phyloP scores from a whole-genome alignment of 306 rosid species.

The Gastrolobium villosum region DNA sequence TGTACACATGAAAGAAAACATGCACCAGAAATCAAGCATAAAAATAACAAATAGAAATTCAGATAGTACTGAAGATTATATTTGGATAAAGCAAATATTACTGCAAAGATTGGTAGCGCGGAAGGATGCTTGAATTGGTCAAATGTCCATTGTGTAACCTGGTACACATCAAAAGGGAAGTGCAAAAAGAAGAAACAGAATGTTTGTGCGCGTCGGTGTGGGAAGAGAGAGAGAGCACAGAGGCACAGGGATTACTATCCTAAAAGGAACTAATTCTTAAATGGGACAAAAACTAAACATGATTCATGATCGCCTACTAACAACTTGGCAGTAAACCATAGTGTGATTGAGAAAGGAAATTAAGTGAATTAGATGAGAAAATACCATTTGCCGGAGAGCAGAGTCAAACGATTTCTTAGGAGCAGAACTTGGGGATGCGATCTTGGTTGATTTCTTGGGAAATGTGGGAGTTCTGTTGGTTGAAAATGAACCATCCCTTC shows the following conservation, averaged over 20 bases:
- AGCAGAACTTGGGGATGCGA: conserved; percentile 67
- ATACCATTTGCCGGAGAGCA: conserved; percentile 81
- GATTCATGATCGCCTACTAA: conserved; percentile 23
- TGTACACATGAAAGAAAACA: conserved; percentile 1
- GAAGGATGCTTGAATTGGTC: conserved; percentile 4
- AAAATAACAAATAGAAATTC: neutral
- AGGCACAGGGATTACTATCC: conserved; percentile 18
- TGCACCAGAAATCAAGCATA: conserved; percentile 25
- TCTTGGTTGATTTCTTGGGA: conserved; percentile 71
- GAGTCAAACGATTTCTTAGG: conserved; percentile 83
- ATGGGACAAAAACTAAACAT: conserved; percentile 25
- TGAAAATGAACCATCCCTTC: conserved; percentile 61
- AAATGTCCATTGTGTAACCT: neutral
- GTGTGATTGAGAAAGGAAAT: conserved; percentile 2
- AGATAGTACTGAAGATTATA: neutral
- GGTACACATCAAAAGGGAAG: conserved; percentile 24
- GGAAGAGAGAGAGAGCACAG: conserved; percentile 5
- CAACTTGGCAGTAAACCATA: conserved; percentile 7
- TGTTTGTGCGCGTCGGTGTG: neutral
- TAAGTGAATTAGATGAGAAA: conserved; percentile 38
- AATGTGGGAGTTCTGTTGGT: conserved; percentile 62
- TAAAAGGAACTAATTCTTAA: conserved; percentile 29
- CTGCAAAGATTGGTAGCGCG: conserved; percentile 8
- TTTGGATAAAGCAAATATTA: neutral
- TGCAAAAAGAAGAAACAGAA: neutral